Evolutionary conservation across 768 basidiomycete species (phyloP), one percentile per base, ranked within the genome.

Genomic region (Grammothele lineata): DNA sequence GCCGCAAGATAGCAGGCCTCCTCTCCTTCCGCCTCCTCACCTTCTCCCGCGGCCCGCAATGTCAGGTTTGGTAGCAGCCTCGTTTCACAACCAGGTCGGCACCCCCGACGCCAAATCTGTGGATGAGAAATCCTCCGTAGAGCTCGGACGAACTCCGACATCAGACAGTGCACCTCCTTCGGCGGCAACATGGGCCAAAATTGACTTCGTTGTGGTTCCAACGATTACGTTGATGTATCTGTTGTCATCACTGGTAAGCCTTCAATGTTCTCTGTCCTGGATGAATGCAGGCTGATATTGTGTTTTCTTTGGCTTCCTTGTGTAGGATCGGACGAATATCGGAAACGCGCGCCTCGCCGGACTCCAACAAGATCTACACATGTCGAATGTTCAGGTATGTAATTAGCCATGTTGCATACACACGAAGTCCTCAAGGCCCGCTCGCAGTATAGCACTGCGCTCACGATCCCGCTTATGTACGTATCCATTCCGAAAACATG

Each of bases 281-380:
- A 30, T 40, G 5, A 40, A 10, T 25, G 11, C 12, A 25, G 37
- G 5, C 27, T 21, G 14, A 15, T n/a, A 11, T 26, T 25, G 19
- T 11, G 5, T 40, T n/a, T 33, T 21, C 36, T 17, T 14, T 27
- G 33, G 27, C 40, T 14, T 30, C 25, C 26, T 40, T 10, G 14
- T 24, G 12, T 27, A 51, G 50, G 50, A 51, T 39, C 40, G 40
- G 18, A 56, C 56, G 11, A 60, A 60, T 17, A 48, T 60, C 7
- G 65, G 64, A 1, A 66, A 66, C 52, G 66, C 65, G 8, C 48
- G 55, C 6, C 54, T 65, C 24, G 67, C 65, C 4, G 67, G 67
- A 18, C 54, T 68, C n/a, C 60, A 63, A 38, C 58, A 54, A 23
- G 56, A 58, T 30, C 50, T 67, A 40, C 43, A 58, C 7, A 59